Evolutionary conservation across 441 rosid species (phyloP), one percentile per base, ranked within the genome.

Genomic region (Cnidoscolus chayamansa): DNA sequence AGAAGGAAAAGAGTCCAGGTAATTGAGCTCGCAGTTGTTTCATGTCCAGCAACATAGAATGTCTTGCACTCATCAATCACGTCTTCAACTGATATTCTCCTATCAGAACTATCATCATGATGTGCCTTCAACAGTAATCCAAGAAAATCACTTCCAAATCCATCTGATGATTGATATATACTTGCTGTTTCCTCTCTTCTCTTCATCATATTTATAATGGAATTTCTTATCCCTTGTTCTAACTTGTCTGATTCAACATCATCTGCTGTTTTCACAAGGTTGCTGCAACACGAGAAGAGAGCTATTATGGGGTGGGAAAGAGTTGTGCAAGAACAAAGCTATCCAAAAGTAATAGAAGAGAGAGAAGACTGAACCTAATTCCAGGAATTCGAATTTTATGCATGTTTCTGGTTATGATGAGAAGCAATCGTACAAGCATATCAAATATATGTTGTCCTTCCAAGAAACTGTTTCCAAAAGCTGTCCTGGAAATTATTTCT

Each of bases 61-160:
- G 83, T 78, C 73, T 84, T 85, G 72, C 89, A 85, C 66, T 87
- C 90, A 50, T 79, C 87, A 40, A 85, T 67, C 59, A 82, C 0
- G 3, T 82, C 76, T 5, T 82, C 72, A 10, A 74, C 11, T 8
- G 83, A 37, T 67, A 81, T 76, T 54, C 37, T 81, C 63, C 68
- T 17, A 40, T 78, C 74, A 17, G 40, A 0, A 59, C 25, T 25
- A 58, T 45, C 48, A n/a, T 79, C 82, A 45, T 49, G 76, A 61
- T 54, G 65, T 20, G 79, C 82, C 64, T 77, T 72, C 31, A 79
- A 19, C 50, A 82, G 76, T 49, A 64, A 16, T 53, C 82, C 71
- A 47, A 65, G 63, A 53, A 73, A 65, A 17, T 73, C 76, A 73
- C 19, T 47, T 10, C 64, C 76, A 25, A 45, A 64, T 58, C 74